Evolutionary conservation across 495 filamentous ascomycete species (phyloP), one percentile per base, ranked within the genome.

Genomic region (Hypomontagnella submonticulosa): DNA sequence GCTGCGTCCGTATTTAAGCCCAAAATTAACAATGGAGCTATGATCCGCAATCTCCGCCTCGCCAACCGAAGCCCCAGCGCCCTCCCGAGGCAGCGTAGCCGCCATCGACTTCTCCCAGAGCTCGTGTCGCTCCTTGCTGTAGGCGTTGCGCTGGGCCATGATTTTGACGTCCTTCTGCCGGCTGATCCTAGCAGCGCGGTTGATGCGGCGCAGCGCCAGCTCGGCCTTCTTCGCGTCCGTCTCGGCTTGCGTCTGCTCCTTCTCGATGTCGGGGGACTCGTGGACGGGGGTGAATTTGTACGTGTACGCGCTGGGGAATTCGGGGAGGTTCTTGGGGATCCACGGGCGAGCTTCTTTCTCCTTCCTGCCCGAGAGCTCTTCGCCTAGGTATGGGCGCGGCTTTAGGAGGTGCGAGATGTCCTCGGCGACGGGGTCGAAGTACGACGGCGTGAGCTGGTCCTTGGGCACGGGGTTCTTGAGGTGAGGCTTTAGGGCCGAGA

Each of bases 21-120:
- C 76, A 11, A 74, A 70, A 41, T 81, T 78, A 36, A 83, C 81
- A 63, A 82, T 76, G 56, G 79, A 77, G 61, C 79, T 81, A 47
- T 83, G 76, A 16, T 83, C 80, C 2, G 81, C 81, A 44, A 82
- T 79, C 15, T 82, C 79, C 1, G 89, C 90, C 53, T 82, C 89
- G 9, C 80, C 88, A 70, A 87, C 89, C 75, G 87, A 87, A 16
- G 12, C 10, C 68, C 66, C 8, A 16, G 12, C 10, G 67, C 66
- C 8, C 73, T 69, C 30, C n/a, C 36, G 10, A 11, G 77, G 75
- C 2, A 83, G 71, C 8, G 80, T 37, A 11, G 73, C 71, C 8
- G 72, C 66, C 79, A 83, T 80, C 3, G 77, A 72, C 0, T 56
- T 42, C 64, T 83, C 80, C 80, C 80, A 83, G 0, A 76, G 57